phyloP scores from a whole-genome alignment of 2,329 filamentous ascomycete genomes.

The Alternaria novae-zelandiae region DNA sequence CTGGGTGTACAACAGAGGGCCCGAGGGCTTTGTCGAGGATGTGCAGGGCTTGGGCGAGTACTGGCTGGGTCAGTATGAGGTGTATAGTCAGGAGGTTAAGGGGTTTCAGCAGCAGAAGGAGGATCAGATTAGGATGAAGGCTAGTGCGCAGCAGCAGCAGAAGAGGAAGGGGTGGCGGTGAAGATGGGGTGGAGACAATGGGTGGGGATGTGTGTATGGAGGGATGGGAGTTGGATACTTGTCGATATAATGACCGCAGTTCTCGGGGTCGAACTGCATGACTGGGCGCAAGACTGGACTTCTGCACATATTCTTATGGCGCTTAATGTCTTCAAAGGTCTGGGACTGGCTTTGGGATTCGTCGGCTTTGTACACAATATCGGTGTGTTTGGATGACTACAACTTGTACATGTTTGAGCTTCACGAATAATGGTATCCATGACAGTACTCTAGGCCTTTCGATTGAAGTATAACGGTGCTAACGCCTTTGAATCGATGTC shows the following conservation, averaged over 20 bases:
- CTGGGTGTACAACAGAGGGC: conserved; percentile 66
- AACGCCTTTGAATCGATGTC: neutral
- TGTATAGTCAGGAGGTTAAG: conserved; percentile 41
- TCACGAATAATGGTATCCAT: conserved; percentile 9
- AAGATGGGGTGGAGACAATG: neutral
- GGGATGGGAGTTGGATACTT: neutral
- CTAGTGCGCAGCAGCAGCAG: conserved; percentile 18
- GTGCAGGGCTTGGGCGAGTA: conserved; percentile 44
- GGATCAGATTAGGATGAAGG: conserved; percentile 31
- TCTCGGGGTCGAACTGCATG: neutral
- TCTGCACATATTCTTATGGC: neutral
- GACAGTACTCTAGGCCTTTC: neutral
- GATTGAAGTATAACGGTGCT: neutral
- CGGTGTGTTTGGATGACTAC: neutral
- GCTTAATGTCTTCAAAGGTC: neutral
- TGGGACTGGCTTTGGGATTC: neutral
- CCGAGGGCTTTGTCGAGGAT: conserved; percentile 70
- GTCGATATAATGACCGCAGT: neutral
- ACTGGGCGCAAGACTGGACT: neutral
- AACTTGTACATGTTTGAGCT: neutral
- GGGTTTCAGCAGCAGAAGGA: conserved; percentile 33
- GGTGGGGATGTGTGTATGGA: neutral
- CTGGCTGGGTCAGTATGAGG: conserved; percentile 50
- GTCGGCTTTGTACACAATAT: neutral
- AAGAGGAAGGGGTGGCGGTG: conserved; percentile 19